These are phyloP conservation scores for Ascochyta pisi DNA, from an alignment of 2,329 filamentous ascomycete species.

Conservation along the genomic window DNA sequence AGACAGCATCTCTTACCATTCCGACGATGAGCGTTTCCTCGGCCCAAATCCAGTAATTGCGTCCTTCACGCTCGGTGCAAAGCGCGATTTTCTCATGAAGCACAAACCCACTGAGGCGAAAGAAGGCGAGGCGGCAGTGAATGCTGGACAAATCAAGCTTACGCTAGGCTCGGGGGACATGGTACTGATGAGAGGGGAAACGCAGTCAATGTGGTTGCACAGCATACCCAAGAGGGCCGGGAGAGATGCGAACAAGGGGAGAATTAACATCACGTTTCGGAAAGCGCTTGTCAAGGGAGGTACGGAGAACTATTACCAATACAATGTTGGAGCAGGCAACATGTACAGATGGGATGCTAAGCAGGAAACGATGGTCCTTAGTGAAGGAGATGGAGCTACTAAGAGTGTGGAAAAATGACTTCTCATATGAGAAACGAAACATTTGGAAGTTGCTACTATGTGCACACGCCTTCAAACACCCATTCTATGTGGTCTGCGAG, in stretches of 20 bases:
- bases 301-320: constrained; percentile 84
- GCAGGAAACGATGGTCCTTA: constrained; percentile 59
- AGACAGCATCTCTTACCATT: constrained; percentile 81
- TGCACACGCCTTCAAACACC: too few relatives aligned
- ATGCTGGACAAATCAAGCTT: constrained; percentile 57
- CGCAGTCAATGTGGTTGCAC: constrained; percentile 77
- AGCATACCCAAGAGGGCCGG: constrained; percentile 77
- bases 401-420: not conserved
- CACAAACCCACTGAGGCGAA: constrained; percentile 67
- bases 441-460: too few relatives aligned
- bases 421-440: not conserved
- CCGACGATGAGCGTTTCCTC: constrained; percentile 80
- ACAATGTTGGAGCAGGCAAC: constrained; percentile 76
- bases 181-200: constrained; percentile 77
- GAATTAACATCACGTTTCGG: constrained; percentile 79
- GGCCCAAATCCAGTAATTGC: constrained; percentile 74
- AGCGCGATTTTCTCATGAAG: constrained; percentile 78
- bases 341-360: constrained; percentile 72
- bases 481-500: too few relatives aligned
- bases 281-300: constrained; percentile 73
- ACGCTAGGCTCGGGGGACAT: constrained; percentile 73
- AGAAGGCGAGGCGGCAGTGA: constrained; percentile 44
- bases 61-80: constrained; percentile 74
- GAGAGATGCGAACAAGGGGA: constrained; percentile 65
- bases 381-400: constrained; percentile 28